Base-by-base conservation (phyloP, 805 yeast species). In the Blastobotrys peoriensis region DNA sequence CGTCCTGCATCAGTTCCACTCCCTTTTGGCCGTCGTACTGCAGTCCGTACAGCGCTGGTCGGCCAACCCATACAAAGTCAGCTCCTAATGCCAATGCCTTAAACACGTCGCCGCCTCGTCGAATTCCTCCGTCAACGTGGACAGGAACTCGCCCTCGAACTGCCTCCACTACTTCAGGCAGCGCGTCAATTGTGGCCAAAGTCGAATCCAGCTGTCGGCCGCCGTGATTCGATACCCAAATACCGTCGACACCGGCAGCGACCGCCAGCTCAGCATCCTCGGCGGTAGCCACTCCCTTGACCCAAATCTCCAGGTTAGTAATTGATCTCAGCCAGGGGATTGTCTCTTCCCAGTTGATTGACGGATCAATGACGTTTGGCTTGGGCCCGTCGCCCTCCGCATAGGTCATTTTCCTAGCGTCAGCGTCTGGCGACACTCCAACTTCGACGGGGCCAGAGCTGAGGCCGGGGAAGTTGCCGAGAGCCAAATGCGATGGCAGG, bases 31-130 rank as follows among this genome's bases (percentile, higher is more conserved):
- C 88, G 51, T 81, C 79, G 3, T 80, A 72, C 19, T 79, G 71
- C 70, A 79, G 74, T 30, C 84, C 84, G 58, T 78, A 80, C 13
- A 81, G 60, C 50, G 80, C 78, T 0, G 85, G 83, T 48, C 86
- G 68, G 2, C 87, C 86, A 19, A 83, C 56, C 25, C 87, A 85
- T 3, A 70, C 74, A 15, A 78, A 81, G 37, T 74, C 78, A 5
- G 86, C 88, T 3, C 87, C 88, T 2, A 81, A 66, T 40, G 83
- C 79, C 5, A 82, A 58, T 0, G 87, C 86, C 51, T 81, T 81
- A 43, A 82, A 59, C 9, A 82, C 60, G 59, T 81, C 88, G 3
- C 81, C 69, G 5, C 85, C 87, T 55, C 84, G 69, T 48, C 85
- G 68, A 33, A 81, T 68, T 16, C 88, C 88, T 39, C 87, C 86